Conservation (phyloP, 1,139 yeast species). For the Suhomyces terraborum region DNA sequence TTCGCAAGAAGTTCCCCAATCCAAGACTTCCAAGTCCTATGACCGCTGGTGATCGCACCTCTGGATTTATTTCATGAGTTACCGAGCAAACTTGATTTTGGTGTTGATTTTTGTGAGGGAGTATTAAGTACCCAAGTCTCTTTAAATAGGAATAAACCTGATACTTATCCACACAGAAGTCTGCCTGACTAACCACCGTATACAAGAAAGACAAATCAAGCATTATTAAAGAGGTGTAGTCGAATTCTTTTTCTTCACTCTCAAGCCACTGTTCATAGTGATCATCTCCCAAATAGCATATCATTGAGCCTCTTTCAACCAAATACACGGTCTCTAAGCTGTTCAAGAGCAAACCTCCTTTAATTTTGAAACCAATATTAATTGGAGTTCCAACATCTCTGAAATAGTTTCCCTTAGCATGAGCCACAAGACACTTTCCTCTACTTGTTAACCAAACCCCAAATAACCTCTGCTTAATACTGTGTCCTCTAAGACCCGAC, state of each 20-base stretch:
- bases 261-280: slow-evolving; percentile 16
- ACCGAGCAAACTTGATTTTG: neutral
- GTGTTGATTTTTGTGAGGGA: slow-evolving; percentile 20
- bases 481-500: slow-evolving; percentile 58
- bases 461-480: slow-evolving; percentile 47
- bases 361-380: slow-evolving; percentile 22
- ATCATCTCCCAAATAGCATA: slow-evolving; percentile 45
- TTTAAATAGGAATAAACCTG: slow-evolving; percentile 76
- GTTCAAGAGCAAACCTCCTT: slow-evolving; percentile 46
- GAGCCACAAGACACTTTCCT: slow-evolving; percentile 49
- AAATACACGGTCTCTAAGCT: slow-evolving; percentile 75
- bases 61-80: neutral
- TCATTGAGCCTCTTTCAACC: slow-evolving; percentile 79
- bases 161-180: slow-evolving; percentile 50
- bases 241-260: slow-evolving; percentile 23
- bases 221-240: slow-evolving; percentile 33
- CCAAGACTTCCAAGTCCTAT: neutral
- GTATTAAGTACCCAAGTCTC: slow-evolving; percentile 76
- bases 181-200: slow-evolving; percentile 46
- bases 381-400: slow-evolving; percentile 67
- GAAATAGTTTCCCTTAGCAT: slow-evolving; percentile 72
- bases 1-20: neutral
- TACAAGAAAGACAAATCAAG: slow-evolving; percentile 70
- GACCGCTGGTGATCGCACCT: neutral
- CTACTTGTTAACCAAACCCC: slow-evolving; percentile 49